Base-by-base conservation (phyloP, 768 basidiomycete genomes). In the Xerocomellus amylosporus region DNA sequence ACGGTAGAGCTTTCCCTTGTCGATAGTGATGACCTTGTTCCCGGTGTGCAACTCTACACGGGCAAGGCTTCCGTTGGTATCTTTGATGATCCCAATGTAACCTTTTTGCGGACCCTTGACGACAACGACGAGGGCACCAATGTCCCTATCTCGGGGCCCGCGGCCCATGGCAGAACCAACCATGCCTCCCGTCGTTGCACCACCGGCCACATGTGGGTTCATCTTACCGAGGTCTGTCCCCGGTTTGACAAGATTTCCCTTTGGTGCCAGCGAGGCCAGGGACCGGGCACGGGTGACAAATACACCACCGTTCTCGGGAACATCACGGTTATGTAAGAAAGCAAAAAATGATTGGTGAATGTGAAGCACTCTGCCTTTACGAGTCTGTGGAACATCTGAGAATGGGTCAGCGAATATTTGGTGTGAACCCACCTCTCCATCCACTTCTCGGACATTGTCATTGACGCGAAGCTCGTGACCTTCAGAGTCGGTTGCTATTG, bases 271-370 rank as follows among this genome's bases (percentile, higher is more conserved):
- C 12, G 94, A 95, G 2, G 82, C 83, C 41, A 98, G 77, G 2
- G 86, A 83, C 39, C 90, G 86, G 14, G 91, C 84, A 36, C 93
- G 86, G 0, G 93, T 90, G 47, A 99, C 93, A 65, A 95, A 99
- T 26, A 98, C 86, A 54, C 97, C 97, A 20, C 91, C 88, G 63
- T 98, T 94, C 71, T 98, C 94, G 19, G 79, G 65, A 49, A 92
- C 79, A 47, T 98, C 94, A 14, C 95, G 87, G 64, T 95, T 96
- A 74, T 95, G 88, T 43, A 98, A 73, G 79, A 98, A 99, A 4
- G 91, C 93, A 63, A 86, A 96, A 71, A 91, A 86, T 0, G 94
- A 93, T 66, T 96, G 93, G 70, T 96, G 89, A 40, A 94, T 93
- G 64, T 98, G 95, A 26, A 99, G 76, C 13, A 98, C 89, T 53